Conservation (phyloP, 176 grass and related monocot species). For the Oryza punctata region DNA sequence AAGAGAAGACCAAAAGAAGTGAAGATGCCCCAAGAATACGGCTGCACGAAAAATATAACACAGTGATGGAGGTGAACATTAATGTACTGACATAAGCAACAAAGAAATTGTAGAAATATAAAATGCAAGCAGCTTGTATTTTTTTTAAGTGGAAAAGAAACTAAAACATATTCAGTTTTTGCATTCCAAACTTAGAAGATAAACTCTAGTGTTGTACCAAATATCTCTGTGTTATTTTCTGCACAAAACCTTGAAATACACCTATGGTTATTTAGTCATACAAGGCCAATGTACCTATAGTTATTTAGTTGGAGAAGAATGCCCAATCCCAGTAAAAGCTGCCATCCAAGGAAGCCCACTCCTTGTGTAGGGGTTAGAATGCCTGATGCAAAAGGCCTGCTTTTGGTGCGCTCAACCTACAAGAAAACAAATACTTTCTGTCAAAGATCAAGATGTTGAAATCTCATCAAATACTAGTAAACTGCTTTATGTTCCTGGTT, state of each 20-base stretch:
- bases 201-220: neutral
- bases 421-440: neutral
- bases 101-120: neutral
- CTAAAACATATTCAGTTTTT: neutral
- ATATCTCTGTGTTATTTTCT: neutral
- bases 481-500: neutral
- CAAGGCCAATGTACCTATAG: constrained; percentile 55
- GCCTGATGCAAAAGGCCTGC: constrained; percentile 76
- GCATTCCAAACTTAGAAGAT: neutral
- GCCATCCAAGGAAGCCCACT: constrained; percentile 69
- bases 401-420: constrained; percentile 84
- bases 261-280: neutral
- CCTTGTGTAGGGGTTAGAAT: constrained; percentile 61
- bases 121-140: constrained; percentile 22
- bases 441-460: neutral
- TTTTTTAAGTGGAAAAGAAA: neutral
- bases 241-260: neutral
- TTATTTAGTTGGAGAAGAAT: constrained; percentile 93
- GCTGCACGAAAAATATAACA: constrained; percentile 47
- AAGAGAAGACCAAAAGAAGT: constrained; percentile 78
- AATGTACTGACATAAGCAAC: neutral
- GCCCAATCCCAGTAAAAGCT: constrained; percentile 75
- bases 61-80: constrained; percentile 5
- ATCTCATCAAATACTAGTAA: neutral
- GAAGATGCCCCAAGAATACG: constrained; percentile 86